Evolutionary conservation across 345 rosid genomes (phyloP), one percentile per base, ranked within the genome.

Genomic region (Dipteronia dyeriana): DNA sequence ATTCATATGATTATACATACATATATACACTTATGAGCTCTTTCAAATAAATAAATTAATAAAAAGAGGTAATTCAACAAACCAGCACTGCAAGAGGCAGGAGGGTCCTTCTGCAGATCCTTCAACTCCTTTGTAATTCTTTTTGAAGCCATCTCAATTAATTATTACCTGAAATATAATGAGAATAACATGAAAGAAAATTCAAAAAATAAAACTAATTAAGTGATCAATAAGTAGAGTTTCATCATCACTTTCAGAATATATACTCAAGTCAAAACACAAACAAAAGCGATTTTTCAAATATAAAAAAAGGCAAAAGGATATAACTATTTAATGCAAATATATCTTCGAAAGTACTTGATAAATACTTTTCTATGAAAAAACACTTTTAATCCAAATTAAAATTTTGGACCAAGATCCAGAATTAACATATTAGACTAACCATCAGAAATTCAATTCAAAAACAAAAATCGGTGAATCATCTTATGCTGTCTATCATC

Each of bases 101-200:
- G 53, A 62, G 80, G 76, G 59, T 71, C 75, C 71, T 70, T 78
- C 71, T 78, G 63, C 54, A 78, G 17, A 34, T 78, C 76, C 68
- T 78, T 78, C 13, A 76, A 45, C 31, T 76, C 79, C 47, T 76
- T 76, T 38, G 22, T 68, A 29, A 76, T 76, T 60, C 76, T 39
- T 43, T 72, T 72, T 9, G 71, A 34, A 65, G 80, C 80, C 80
- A 70, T 71, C 41, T 16, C 45, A 41, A 41, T 41, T 8, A 41
- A 34, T 34, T 41, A 41, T 41, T 7, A 41, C 45, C 38, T 34
- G 45, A 41, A 41, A 41, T 7, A 2, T 41, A 41, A 41, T 34
- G 38, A 41, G 7, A 41, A 41, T 41, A 8, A 41, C 45, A 41
- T 7, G 9, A 41, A 41, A 41, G 11, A 9, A 7, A 41, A 41